Evolutionary conservation across 2,329 filamentous ascomycete species (phyloP), one percentile per base, ranked within the genome.

Genomic region (Fusarium siculi): DNA sequence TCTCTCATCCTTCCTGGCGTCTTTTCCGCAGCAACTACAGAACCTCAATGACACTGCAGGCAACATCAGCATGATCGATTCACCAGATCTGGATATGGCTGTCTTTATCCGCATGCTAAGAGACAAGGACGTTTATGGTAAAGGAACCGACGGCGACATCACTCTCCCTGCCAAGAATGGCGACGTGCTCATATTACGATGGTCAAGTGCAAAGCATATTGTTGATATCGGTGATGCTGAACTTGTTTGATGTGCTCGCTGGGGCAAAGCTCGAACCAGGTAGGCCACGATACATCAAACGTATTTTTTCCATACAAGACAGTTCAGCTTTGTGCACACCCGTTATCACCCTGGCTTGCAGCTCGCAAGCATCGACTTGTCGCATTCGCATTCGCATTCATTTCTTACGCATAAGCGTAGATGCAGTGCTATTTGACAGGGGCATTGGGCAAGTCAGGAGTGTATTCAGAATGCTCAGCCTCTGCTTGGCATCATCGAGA

Each of bases 51-150:
- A 99, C 84, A 93, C 93, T 19, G 91, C 93, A 0, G 96, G 95
- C 36, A 95, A 95, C 15, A 92, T 96, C 63, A 95, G 90, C 83
- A 99, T 99, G 96, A 90, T 98, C 36, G 95, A 97, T 79, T 87
- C 89, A 5, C 96, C 96, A 0, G 96, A 98, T 80, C 84, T 91
- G 53, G 93, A 96, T 68, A 87, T 89, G 4, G 94, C 94, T 12
- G 95, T 98, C 5, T 98, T 99, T 81, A 90, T 95, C 44, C 87
- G 96, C 69, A 87, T 93, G 54, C 82, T 95, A 59, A 87, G 85
- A 60, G 90, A 93, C 77, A 84, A 86, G 6, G 84, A 88, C 9
- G 87, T 91, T 18, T 84, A 86, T 64, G 88, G 90, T 11, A 86
- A 87, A 70, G 91, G 92, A 18, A 91, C 90, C 14, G 91, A 93